Conservation (phyloP, 2,329 filamentous ascomycete genomes). For the Emericellopsis atlantica region DNA sequence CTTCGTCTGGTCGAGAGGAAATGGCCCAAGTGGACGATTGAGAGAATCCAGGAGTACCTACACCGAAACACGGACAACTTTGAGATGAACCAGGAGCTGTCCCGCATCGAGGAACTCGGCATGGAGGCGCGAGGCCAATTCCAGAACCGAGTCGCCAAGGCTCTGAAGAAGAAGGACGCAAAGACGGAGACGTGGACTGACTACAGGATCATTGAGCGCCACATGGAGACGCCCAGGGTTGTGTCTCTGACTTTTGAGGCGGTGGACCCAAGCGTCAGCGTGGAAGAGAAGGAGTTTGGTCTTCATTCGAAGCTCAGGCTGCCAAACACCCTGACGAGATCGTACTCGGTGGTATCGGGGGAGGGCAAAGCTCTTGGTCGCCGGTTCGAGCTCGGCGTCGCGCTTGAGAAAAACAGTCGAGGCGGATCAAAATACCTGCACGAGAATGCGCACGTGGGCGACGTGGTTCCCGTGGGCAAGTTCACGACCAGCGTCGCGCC, state of each 20-base stretch:
- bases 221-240: constrained; percentile 34
- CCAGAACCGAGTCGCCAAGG: constrained; percentile 34
- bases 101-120: constrained; percentile 35
- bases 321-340: constrained; percentile 39
- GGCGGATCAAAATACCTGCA: constrained; percentile 52
- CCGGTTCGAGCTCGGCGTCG: constrained; percentile 44
- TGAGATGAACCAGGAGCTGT: constrained; percentile 38
- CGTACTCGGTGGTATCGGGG: constrained; percentile 44
- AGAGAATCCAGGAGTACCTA: constrained; percentile 49
- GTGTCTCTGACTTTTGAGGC: constrained; percentile 39
- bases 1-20: constrained; percentile 41
- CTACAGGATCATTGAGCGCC: constrained; percentile 36
- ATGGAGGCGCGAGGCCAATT: constrained; percentile 36
- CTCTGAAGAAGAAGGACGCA: constrained; percentile 16
- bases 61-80: constrained; percentile 39
- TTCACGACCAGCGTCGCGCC: constrained; percentile 36
- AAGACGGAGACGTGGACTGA: constrained; percentile 26
- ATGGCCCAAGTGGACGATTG: constrained; percentile 49
- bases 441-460: constrained; percentile 28
- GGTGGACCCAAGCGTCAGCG: constrained; percentile 17
- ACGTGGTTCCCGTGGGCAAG: constrained; percentile 34
- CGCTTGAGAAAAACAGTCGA: constrained; percentile 38
- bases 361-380: constrained; percentile 14
- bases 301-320: constrained; percentile 45
- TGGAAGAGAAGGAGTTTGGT: constrained; percentile 25